Percentiles rank a stretch among this genome's conserved stretches.
Conservation (phyloP, 2,329 filamentous ascomycete species). For the Juglanconis oblonga region DNA sequence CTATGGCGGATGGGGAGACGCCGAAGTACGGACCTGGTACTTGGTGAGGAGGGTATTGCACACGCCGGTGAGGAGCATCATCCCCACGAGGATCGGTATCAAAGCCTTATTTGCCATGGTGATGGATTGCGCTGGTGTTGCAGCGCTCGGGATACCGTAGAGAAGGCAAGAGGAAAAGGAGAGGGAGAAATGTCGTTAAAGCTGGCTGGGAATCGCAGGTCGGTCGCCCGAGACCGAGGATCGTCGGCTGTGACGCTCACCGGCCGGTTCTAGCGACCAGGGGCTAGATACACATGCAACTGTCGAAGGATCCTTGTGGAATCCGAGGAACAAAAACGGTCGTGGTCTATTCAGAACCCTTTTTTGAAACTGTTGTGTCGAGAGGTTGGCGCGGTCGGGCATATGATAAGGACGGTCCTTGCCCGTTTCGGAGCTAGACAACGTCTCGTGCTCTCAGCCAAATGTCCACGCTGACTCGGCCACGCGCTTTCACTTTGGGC, state of each 20-base stretch:
- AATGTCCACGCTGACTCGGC: not conserved
- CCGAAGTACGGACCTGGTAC: slow-evolving; percentile 66
- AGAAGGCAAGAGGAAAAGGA: not conserved
- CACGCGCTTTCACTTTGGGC: not conserved
- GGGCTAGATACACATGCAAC: not conserved
- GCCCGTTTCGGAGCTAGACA: not conserved
- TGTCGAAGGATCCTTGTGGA: not conserved
- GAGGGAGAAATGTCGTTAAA: not conserved
- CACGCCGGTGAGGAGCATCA: slow-evolving; percentile 95
- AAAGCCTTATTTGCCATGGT: slow-evolving; percentile 68
- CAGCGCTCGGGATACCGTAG: not conserved
- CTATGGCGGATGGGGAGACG: not conserved
- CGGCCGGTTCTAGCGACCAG: not conserved
- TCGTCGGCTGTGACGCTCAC: slow-evolving; percentile 4
- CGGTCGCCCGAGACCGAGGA: not conserved
- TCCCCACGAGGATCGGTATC: slow-evolving; percentile 82
- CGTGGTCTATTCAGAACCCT: slow-evolving; percentile 15
- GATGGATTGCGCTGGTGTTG: not conserved
- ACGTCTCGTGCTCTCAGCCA: not conserved
- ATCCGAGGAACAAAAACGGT: not conserved
- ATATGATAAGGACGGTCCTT: not conserved
- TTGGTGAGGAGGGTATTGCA: slow-evolving; percentile 98
- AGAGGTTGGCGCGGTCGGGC: not conserved
- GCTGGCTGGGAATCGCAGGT: slow-evolving; percentile 3
- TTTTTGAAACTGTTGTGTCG: not conserved